Percentiles rank a stretch among this genome's conserved stretches.
Evolutionary conservation across 2,329 filamentous ascomycete species (phyloP).

Genomic region (Penicillium vulpinum): DNA sequence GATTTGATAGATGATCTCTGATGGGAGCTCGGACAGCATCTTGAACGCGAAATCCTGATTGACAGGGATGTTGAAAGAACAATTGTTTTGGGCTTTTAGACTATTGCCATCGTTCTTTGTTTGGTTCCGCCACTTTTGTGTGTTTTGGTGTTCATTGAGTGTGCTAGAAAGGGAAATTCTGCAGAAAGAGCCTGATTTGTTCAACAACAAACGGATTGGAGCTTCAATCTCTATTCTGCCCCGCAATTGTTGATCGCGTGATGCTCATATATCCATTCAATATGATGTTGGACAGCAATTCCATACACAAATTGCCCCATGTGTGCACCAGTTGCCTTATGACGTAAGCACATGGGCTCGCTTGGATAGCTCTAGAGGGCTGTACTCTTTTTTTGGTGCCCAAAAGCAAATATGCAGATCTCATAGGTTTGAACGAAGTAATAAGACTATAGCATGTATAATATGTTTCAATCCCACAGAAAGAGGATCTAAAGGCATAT

Average conservation of each 20-base stretch:
- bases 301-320: neutral
- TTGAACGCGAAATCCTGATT: neutral
- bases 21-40: conserved; percentile 41
- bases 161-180: neutral
- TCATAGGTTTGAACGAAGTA: neutral
- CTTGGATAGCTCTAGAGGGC: neutral
- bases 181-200: neutral
- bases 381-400: neutral
- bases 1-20: conserved; percentile 47
- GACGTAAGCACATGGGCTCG: neutral
- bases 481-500: neutral
- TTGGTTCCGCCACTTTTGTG: neutral
- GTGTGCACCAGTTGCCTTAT: neutral
- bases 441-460: neutral
- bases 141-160: neutral
- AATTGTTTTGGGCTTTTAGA: neutral
- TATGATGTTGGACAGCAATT: neutral
- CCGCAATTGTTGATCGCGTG: neutral
- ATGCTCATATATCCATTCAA: neutral
- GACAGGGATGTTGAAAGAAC: neutral
- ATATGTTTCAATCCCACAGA: neutral
- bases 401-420: neutral
- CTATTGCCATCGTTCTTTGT: neutral
- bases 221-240: neutral
- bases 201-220: neutral